Evolutionary conservation across 192 early-diverging fungal genomes (phyloP), one percentile per base, ranked within the genome.

Genomic region (Linnemannia exigua): DNA sequence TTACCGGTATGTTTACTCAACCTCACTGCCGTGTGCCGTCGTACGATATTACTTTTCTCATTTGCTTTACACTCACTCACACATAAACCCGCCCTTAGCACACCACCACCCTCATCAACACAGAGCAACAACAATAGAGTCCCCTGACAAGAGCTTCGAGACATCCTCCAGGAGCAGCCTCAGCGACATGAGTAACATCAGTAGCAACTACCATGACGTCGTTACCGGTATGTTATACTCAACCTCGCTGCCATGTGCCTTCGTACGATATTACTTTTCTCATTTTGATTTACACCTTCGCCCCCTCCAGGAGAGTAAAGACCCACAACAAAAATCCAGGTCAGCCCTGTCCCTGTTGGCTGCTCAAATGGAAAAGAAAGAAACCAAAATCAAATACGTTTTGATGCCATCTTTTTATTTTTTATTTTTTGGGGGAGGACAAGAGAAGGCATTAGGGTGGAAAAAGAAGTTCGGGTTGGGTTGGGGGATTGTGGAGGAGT

Each of bases 211-310:
- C 75, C 51, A 77, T 47, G 79, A 80, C 54, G 66, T 52, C 16
- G 51, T 86, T 31, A 72, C 41, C 17, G 84, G 84, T 86, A 86
- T n/a, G n/a, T n/a, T n/a, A n/a, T n/a, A n/a, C n/a, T n/a, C n/a
- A n/a, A n/a, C n/a, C n/a, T n/a, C n/a, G n/a, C n/a, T n/a, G n/a
- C n/a, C n/a, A n/a, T n/a, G n/a, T n/a, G n/a, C n/a, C n/a, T n/a
- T n/a, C n/a, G n/a, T n/a, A n/a, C n/a, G n/a, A n/a, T n/a, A n/a
- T n/a, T n/a, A n/a, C n/a, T n/a, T 4, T 31, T 20, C 50, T n/a
- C 1, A 8, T 72, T 38, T 79, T 52, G 25, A 25, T n/a, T n/a
- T n/a, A 7, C 51, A 0, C 51, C 51, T 16, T 6, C 47, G 12
- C 16, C 5, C 47, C 47, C 47, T n/a, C n/a, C n/a, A n/a, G n/a